A percentile compares a stretch with the other conserved stretches of the same genome.
Evolutionary conservation across 2,329 filamentous ascomycete species (phyloP).

Genomic region (Diplodia scrobiculata): DNA sequence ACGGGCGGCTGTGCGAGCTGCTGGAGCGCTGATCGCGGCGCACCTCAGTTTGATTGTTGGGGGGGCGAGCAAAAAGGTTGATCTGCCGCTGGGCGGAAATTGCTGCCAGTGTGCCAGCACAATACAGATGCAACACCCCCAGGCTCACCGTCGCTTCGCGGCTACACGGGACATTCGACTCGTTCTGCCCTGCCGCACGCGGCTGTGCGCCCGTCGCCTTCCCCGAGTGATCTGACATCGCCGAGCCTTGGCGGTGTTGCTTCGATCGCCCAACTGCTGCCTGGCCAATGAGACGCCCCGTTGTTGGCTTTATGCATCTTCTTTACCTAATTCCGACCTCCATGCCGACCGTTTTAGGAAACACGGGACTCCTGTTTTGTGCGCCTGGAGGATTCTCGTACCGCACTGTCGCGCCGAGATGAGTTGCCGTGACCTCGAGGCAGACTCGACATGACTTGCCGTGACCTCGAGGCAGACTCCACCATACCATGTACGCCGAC

Average conservation of each 20-base stretch:
- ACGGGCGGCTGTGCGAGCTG: background rate
- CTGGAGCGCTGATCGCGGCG: background rate
- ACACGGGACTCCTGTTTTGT: background rate
- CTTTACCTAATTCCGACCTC: background rate
- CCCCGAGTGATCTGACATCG: background rate
- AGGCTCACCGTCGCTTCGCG: no score
- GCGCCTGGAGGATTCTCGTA: background rate
- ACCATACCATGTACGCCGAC: background rate
- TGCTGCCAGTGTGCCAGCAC: background rate
- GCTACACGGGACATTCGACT: background rate
- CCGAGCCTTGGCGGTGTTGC: background rate
- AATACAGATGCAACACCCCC: no score
- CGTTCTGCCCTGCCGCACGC: background rate
- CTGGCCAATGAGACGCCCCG: background rate
- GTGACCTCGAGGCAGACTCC: background rate
- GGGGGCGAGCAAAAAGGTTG: background rate
- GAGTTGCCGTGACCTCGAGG: background rate
- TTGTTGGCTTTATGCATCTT: background rate
- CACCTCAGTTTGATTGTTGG: background rate
- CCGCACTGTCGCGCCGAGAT: background rate
- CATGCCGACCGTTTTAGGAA: background rate
- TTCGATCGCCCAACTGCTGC: background rate
- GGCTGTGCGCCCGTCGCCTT: background rate
- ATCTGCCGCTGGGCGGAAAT: background rate
- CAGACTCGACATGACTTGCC: background rate